Conservation (phyloP, 345 rosid species). For the Moricandia arvensis region DNA sequence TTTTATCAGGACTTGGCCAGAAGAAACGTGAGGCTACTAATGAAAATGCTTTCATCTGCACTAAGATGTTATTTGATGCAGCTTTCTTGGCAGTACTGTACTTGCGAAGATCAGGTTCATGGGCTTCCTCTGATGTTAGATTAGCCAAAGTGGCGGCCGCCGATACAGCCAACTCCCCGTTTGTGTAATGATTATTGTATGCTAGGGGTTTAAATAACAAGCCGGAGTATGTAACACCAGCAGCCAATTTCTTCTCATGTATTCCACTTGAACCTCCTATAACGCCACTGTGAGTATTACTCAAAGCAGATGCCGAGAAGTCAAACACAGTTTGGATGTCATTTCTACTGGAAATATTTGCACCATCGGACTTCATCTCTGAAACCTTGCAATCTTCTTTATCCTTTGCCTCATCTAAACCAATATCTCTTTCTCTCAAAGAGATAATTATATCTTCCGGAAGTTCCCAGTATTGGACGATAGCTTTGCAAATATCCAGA, state of each 20-base stretch:
- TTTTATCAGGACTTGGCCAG: conserved; percentile 93
- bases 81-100: conserved; percentile 57
- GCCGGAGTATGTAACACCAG: conserved; percentile 44
- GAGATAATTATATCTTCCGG: conserved; percentile 41
- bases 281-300: conserved; percentile 39
- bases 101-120: conserved; percentile 52
- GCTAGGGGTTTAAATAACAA: conserved; percentile 58
- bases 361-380: conserved; percentile 40
- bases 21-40: conserved; percentile 69
- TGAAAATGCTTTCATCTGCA: conserved; percentile 88
- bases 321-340: conserved; percentile 24
- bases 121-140: conserved; percentile 77
- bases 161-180: conserved; percentile 77
- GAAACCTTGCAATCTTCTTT: conserved; percentile 32
- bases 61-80: conserved; percentile 48
- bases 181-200: conserved; percentile 73
- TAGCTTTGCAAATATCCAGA: conserved; percentile 62
- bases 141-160: conserved; percentile 77
- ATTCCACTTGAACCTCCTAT: conserved; percentile 39
- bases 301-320: conserved; percentile 41
- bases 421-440: conserved; percentile 35
- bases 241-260: conserved; percentile 37
- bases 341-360: conserved; percentile 29
- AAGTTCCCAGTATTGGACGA: conserved; percentile 64
- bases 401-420: neutral